These are phyloP conservation scores for Torulaspora globosa DNA, from an alignment of 1,139 yeast species.

Conservation along the genomic window DNA sequence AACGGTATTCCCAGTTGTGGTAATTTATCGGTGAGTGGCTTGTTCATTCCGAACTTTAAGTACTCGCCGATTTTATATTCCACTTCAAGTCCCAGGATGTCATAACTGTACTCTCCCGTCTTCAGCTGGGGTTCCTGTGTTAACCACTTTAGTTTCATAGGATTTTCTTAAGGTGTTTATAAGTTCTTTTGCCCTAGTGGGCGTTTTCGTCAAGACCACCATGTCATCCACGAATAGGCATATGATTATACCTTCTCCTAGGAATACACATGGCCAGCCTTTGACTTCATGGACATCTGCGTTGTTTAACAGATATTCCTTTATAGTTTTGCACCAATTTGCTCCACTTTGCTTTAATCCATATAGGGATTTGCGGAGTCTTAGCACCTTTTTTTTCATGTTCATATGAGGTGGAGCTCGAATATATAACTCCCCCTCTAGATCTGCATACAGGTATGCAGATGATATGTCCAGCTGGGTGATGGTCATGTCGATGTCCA, in stretches of 20 bases:
- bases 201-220: not conserved
- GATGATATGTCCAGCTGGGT: constrained; percentile 19
- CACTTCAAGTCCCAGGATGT: not conserved
- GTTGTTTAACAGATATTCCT: not conserved
- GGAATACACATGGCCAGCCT: constrained; percentile 2
- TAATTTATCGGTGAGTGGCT: not conserved
- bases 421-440: constrained; percentile 19
- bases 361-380: not conserved
- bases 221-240: constrained; percentile 4
- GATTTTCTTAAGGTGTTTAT: not conserved
- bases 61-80: no score
- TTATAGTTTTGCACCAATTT: not conserved
- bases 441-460: constrained; percentile 17
- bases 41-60: no score
- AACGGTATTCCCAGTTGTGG: constrained; percentile 3
- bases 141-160: constrained; percentile 2
- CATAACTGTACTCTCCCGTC: constrained; percentile 2
- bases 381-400: not conserved
- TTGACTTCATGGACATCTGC: not conserved
- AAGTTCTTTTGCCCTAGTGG: not conserved
- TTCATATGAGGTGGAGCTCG: constrained; percentile 14
- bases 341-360: constrained; percentile 4
- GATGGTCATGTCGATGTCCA: constrained; percentile 8
- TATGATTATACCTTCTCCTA: not conserved
- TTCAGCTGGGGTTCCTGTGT: not conserved